A percentile compares a stretch with the other conserved stretches of the same genome.
Evolutionary conservation across 179 eudicot genomes (phyloP).

Genomic region (Silene vulgaris): DNA sequence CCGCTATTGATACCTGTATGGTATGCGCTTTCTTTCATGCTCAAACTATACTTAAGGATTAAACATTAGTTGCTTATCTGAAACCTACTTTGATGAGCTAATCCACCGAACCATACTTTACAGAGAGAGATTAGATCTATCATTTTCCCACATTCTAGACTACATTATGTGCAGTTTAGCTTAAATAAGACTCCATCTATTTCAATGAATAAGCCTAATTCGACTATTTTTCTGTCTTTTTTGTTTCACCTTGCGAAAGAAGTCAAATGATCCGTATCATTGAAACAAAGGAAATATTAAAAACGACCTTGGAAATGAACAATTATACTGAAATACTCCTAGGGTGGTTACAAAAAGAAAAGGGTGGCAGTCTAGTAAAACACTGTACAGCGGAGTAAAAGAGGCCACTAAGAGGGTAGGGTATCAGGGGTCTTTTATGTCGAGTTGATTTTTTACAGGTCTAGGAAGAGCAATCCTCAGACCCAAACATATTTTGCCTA

Average conservation of each 20-base stretch:
- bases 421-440: too few species aligned
- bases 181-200: neutral
- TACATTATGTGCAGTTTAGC: constrained; percentile 9
- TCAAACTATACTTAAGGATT: neutral
- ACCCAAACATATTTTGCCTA: too few species aligned
- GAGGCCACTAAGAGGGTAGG: too few species aligned
- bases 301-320: constrained; percentile 17
- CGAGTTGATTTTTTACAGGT: too few species aligned
- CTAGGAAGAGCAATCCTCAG: too few species aligned
- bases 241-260: too few species aligned
- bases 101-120: constrained; percentile 24
- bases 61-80: neutral
- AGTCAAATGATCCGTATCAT: too few species aligned
- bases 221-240: too few species aligned
- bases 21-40: too few species aligned
- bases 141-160: constrained; percentile 1
- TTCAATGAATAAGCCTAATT: too few species aligned
- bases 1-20: neutral
- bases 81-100: constrained; percentile 19
- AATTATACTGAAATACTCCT: neutral
- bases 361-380: neutral
- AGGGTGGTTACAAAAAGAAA: neutral
- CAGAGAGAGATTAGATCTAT: neutral
- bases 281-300: neutral
- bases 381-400: too few species aligned